Evolutionary conservation across 129 eudicot species (phyloP), one percentile per base, ranked within the genome.

Genomic region (Tagetes erecta): DNA sequence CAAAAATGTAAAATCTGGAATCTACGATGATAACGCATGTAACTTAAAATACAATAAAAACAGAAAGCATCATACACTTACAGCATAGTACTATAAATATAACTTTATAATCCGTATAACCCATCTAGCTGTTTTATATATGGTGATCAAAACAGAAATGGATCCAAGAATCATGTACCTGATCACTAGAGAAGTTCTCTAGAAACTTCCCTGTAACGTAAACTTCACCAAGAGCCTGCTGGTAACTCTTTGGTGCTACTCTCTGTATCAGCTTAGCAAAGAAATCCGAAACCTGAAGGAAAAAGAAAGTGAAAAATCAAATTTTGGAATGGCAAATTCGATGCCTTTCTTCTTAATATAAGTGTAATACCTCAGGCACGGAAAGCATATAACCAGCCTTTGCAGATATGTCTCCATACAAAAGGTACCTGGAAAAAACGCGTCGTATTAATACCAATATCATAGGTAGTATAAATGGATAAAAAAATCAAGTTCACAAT

Each of bases 161-260:
- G 42, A 78, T 30, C 9, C 20, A 64, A 64, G 39, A 20, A 64
- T 66, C 40, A 13, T 31, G 64, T 87, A 95, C 96, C 97, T 95
- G 99, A 78, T 94, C 97, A 81, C 92, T 90, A 67, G 86, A 85
- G 82, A 95, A 95, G 82, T 95, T 95, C 56, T 95, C 97, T 6
- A 95, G 87, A 87, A 95, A 91, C 73, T 95, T 95, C 65, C 80
- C 84, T 3, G 97, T 95, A 44, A 95, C 97, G 85, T 35, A 77
- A 70, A 95, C 99, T 83, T 95, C 99, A 82, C 84, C 92, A 74
- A 72, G 71, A 85, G 97, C 99, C 72, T 95, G 99, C 73, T 91
- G 95, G 78, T 95, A 95, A 80, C 99, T 95, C 86, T 95, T 95
- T 42, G 97, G 99, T 66, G 90, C 85, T 76, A 95, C 99, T 78